Evolutionary conservation across 768 basidiomycete genomes (phyloP).

Genomic region (Tylopilus felleus): DNA sequence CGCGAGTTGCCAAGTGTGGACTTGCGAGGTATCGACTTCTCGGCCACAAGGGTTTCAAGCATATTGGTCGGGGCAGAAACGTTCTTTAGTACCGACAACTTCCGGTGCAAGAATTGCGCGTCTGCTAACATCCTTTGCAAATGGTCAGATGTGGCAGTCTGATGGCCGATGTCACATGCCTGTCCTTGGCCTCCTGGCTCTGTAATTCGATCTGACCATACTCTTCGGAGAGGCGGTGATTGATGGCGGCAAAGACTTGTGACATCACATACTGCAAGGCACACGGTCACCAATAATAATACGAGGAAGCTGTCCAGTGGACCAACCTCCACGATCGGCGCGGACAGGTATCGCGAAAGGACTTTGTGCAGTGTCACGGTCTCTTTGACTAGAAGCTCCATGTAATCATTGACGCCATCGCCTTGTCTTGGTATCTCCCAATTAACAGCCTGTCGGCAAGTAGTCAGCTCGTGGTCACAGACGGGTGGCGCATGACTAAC

Average conservation of each 20-base stretch:
- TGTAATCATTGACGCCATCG: slow-evolving; percentile 80
- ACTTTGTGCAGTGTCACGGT: slow-evolving; percentile 95
- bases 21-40: slow-evolving; percentile 59
- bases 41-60: slow-evolving; percentile 82
- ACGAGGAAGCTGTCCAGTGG: slow-evolving; percentile 3
- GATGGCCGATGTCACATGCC: slow-evolving; percentile 42
- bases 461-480: slow-evolving; percentile 2
- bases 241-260: slow-evolving; percentile 92
- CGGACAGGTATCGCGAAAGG: slow-evolving; percentile 82
- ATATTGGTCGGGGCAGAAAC: slow-evolving; percentile 68
- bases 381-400: slow-evolving; percentile 91
- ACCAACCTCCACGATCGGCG: slow-evolving; percentile 75
- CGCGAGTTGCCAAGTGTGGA: slow-evolving; percentile 26
- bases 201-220: slow-evolving; percentile 80
- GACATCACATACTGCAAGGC: slow-evolving; percentile 79
- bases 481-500: slow-evolving; percentile 37
- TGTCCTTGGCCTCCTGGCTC: slow-evolving; percentile 77
- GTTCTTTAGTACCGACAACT: slow-evolving; percentile 71
- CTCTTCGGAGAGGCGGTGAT: slow-evolving; percentile 85
- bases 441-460: slow-evolving; percentile 56
- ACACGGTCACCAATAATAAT: slow-evolving; percentile 9
- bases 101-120: slow-evolving; percentile 71
- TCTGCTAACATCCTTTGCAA: slow-evolving; percentile 70
- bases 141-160: slow-evolving; percentile 15
- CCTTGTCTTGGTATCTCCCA: slow-evolving; percentile 67